These are phyloP conservation scores for Cadophora malorum DNA, from an alignment of 2,329 filamentous ascomycete species.

Conservation along the genomic window DNA sequence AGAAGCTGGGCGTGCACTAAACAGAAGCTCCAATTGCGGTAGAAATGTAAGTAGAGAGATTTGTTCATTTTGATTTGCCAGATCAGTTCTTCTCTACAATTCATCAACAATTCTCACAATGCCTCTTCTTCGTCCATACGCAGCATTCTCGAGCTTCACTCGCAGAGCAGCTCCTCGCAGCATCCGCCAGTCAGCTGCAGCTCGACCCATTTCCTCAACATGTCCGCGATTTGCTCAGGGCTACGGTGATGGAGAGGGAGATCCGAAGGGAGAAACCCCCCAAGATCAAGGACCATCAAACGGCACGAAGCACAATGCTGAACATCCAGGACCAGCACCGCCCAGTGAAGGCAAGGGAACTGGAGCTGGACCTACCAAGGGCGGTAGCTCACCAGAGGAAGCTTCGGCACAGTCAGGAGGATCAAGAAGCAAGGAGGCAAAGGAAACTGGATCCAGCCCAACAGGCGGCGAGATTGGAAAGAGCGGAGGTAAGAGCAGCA, in stretches of 20 bases:
- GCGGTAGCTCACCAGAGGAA: constrained; percentile 42
- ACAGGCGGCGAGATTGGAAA: constrained; percentile 39
- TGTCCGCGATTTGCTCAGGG: constrained; percentile 41
- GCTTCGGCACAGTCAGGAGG: constrained; percentile 50
- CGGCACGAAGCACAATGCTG: constrained; percentile 45
- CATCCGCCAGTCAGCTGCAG: constrained; percentile 26
- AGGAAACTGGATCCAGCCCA: constrained; percentile 47
- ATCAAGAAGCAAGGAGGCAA: constrained; percentile 49
- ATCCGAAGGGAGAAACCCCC: constrained; percentile 48
- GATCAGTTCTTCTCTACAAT: too few relatives aligned
- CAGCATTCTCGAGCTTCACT: constrained; percentile 28
- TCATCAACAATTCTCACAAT: constrained; percentile 30
- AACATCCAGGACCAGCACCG: constrained; percentile 53
- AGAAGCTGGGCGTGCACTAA: constrained; percentile 4
- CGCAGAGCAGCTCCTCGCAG: constrained; percentile 24
- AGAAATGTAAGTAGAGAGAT: constrained; percentile 2
- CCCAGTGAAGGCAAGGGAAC: constrained; percentile 50
- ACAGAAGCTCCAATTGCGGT: background rate
- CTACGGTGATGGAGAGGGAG: constrained; percentile 51
- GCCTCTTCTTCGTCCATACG: constrained; percentile 33
- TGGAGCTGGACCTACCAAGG: constrained; percentile 48
- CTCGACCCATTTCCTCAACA: constrained; percentile 34
- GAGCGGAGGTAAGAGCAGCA: constrained; percentile 36
- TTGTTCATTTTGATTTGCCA: background rate
- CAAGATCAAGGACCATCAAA: constrained; percentile 47